A percentile compares a stretch with the other conserved stretches of the same genome.
These are phyloP conservation scores for Huntiella savannae DNA, from an alignment of 2,329 filamentous ascomycete species.

Conservation along the genomic window DNA sequence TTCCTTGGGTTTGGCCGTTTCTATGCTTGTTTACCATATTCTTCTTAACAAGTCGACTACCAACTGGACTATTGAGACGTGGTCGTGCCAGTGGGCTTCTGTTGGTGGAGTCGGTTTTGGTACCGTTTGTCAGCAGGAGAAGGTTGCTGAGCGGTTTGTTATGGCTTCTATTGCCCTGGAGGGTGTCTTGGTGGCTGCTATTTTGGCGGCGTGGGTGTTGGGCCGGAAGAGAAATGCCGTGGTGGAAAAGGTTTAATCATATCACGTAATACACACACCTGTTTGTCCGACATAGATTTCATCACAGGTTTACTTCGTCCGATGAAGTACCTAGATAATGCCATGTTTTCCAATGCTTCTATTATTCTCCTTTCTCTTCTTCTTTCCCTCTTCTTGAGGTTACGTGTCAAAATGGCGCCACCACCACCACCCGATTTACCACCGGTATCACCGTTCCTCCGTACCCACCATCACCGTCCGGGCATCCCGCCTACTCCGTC, in stretches of 20 bases:
- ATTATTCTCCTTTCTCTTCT: too few relatives aligned
- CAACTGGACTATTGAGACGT: conserved; percentile 33
- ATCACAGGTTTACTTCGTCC: too few relatives aligned
- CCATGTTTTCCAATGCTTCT: too few relatives aligned
- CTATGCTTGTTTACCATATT: conserved; percentile 27
- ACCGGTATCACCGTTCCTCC: too few relatives aligned
- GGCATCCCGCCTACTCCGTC: too few relatives aligned
- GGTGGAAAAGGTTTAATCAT: background rate
- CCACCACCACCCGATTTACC: too few relatives aligned
- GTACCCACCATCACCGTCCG: too few relatives aligned
- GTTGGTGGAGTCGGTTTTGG: conserved; percentile 34
- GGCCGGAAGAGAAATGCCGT: background rate
- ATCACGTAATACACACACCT: background rate
- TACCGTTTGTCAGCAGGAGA: conserved; percentile 36
- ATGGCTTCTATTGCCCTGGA: conserved; percentile 39
- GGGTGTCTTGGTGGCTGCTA: conserved; percentile 26
- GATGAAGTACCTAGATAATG: too few relatives aligned
- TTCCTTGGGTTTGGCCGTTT: conserved; percentile 29
- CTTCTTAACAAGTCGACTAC: background rate
- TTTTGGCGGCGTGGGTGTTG: conserved; percentile 19
- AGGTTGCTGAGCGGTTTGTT: conserved; percentile 32
- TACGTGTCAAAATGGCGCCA: too few relatives aligned
- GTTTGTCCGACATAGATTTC: too few relatives aligned
- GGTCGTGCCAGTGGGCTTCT: conserved; percentile 40
- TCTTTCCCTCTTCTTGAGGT: too few relatives aligned